Evolutionary conservation across 192 early-diverging fungal genomes (phyloP), one percentile per base, ranked within the genome.

Genomic region (Kappamyces sp.): DNA sequence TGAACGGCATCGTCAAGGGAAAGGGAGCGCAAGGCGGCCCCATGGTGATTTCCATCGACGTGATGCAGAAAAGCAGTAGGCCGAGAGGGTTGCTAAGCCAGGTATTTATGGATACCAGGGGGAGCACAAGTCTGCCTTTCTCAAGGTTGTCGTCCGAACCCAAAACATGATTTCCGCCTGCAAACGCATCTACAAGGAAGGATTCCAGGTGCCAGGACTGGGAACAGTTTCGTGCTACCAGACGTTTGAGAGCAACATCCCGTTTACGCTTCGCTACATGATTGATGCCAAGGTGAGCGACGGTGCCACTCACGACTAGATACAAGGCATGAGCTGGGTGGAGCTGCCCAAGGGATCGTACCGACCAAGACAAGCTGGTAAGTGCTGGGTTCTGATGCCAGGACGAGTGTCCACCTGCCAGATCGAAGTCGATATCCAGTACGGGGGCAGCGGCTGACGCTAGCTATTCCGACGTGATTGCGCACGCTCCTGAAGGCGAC

Each of bases 251-350:
- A 90, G 87, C 70, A 97, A 95, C 64, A 70, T 99, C 12, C 82
- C 81, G 13, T 95, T 87, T 66, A 75, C 86, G 3, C 64, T 97
- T 7, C 75, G 94, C 32, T 97, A 95, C 66, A 99, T 97, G 96
- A 93, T 99, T 64, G 94, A 99, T 53, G 79, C 82, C 13, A 74
- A 84, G 57, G 82, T 89, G 58, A 23, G 65, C 31, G 31, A 15
- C 10, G 39, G 23, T 12, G 51, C 8, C 3, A 15, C 3, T 50
- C 32, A 31, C 4, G 5, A 46, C 7, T 44, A 84, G 79, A 77
- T 92, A 40, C 77, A 72, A 7, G 94, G 94, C 10, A 87, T 87
- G 7, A 93, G 83, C 69, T 99, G 96, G 96, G 83, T 99, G 4
- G 90, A 94, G 63, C 74, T 95, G 4, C 84, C 83, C 32, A 84